Percentiles rank a stretch among this genome's conserved stretches.
Conservation (phyloP, 305 asterid genomes). For the Withania somnifera region DNA sequence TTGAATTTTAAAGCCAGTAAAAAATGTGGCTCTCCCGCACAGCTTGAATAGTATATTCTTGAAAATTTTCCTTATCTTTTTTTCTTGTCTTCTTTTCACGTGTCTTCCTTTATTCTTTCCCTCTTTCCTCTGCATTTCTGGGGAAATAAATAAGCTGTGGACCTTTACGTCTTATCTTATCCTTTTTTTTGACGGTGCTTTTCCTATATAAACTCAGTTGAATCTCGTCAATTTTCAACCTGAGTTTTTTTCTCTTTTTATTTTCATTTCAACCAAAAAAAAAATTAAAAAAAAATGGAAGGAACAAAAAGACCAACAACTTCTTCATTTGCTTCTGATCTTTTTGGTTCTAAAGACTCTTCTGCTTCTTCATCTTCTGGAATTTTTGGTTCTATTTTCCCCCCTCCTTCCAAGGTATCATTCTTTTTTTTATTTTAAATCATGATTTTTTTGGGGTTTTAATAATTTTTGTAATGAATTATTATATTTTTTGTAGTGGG, state of each 20-base stretch:
- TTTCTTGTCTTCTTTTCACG: conserved; percentile 37
- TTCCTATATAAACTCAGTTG: conserved; percentile 24
- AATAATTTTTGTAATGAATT: not conserved
- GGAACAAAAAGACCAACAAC: conserved; percentile 52
- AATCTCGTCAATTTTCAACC: conserved; percentile 2
- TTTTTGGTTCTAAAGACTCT: conserved; percentile 63
- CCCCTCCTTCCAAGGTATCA: conserved; percentile 52
- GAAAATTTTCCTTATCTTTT: too few species aligned
- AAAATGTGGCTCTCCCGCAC: too few species aligned
- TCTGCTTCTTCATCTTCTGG: conserved; percentile 38
- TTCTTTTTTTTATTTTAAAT: not conserved
- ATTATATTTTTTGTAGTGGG: not conserved
- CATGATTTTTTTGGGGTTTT: not conserved
- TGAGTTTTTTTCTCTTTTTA: not conserved
- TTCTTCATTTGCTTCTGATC: conserved; percentile 76
- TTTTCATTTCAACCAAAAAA: not conserved
- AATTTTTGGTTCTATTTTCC: conserved; percentile 52
- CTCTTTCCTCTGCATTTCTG: conserved; percentile 30
- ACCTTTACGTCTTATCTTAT: conserved; percentile 14
- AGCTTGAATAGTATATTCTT: too few species aligned
- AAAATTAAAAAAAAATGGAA: conserved; percentile 36
- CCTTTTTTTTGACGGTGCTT: conserved; percentile 42
- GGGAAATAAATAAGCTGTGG: conserved; percentile 34
- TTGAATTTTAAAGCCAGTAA: too few species aligned
- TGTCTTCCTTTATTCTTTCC: conserved; percentile 14